Conservation (phyloP, 257 asterid genomes). For the Primulina huaijiensis region DNA sequence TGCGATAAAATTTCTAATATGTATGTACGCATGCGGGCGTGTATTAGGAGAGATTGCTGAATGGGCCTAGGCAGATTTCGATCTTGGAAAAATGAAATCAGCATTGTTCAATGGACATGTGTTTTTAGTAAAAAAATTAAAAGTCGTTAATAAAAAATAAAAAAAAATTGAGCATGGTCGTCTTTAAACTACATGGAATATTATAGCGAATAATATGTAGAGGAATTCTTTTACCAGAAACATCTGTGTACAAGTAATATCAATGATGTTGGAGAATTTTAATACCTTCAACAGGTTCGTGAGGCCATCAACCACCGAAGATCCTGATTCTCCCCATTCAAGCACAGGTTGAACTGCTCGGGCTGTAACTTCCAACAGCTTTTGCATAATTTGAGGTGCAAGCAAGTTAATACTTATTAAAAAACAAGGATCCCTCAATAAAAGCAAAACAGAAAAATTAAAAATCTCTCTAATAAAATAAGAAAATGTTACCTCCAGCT, state of each 20-base stretch:
- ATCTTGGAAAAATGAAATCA: too few relatives aligned
- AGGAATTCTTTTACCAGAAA: not conserved
- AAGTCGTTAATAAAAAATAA: too few relatives aligned
- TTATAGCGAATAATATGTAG: not conserved
- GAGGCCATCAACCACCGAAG: slow-evolving; percentile 88
- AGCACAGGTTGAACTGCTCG: slow-evolving; percentile 89
- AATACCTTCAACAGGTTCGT: slow-evolving; percentile 79
- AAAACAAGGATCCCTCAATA: not conserved
- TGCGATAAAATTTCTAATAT: not conserved
- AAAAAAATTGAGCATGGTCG: not conserved
- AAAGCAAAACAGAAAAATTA: not conserved
- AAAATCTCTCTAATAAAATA: not conserved
- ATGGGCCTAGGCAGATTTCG: not conserved
- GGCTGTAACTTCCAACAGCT: slow-evolving; percentile 96
- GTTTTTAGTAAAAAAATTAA: too few relatives aligned
- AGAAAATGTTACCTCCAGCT: slow-evolving; percentile 69
- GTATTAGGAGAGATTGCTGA: not conserved
- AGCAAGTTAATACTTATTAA: slow-evolving; percentile 14
- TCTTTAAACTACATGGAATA: not conserved
- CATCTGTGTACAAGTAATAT: not conserved
- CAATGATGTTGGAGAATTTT: slow-evolving; percentile 5
- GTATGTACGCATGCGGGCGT: not conserved
- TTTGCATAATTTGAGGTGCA: slow-evolving; percentile 25
- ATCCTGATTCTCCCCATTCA: slow-evolving; percentile 94
- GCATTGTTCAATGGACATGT: too few relatives aligned